A percentile compares a stretch with the other conserved stretches of the same genome.
phyloP scores from a whole-genome alignment of 2,329 filamentous ascomycete genomes.

The Ustulina deusta region DNA sequence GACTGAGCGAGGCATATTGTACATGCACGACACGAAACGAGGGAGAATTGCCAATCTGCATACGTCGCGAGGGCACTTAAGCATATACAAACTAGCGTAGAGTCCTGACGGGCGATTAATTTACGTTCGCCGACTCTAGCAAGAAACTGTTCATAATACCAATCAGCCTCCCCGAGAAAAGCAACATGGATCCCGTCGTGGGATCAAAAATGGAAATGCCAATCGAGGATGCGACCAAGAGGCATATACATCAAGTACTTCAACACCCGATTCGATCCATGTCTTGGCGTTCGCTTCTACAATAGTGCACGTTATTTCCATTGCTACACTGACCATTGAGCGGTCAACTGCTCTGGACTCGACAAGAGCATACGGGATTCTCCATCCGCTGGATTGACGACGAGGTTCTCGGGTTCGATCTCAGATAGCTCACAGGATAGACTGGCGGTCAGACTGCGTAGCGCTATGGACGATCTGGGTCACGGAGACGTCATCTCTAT shows the following conservation, averaged over 20 bases:
- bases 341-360: background rate
- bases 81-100: background rate
- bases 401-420: slow-evolving; percentile 1
- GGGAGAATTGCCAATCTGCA: background rate
- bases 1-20: background rate
- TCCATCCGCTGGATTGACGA: background rate
- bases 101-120: background rate
- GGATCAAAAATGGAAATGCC: background rate
- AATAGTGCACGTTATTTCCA: background rate
- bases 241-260: background rate
- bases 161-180: background rate
- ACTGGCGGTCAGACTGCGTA: background rate
- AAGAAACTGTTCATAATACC: slow-evolving; percentile 1
- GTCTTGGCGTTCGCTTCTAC: background rate
- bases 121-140: background rate
- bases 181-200: background rate
- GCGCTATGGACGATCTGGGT: background rate
- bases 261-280: background rate
- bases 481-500: slow-evolving; percentile 4
- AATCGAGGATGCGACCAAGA: background rate
- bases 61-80: background rate
- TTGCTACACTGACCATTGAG: background rate
- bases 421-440: background rate
- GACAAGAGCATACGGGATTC: background rate
- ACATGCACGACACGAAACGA: background rate